Base-by-base conservation (phyloP, 202 grass and related monocot genomes). In the Brachypodium distachyon region DNA sequence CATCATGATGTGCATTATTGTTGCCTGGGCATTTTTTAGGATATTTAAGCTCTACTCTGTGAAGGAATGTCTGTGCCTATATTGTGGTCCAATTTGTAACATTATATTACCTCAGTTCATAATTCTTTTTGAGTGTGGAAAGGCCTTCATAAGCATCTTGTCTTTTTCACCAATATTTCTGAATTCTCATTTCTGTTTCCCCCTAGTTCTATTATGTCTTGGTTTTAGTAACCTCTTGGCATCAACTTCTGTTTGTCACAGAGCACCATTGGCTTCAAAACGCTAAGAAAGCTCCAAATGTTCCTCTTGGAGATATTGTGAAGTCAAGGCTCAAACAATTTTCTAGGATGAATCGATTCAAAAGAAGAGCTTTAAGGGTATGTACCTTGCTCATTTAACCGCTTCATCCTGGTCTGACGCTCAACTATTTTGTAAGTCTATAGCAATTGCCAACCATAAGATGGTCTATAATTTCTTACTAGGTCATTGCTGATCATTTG, bases 291-390 rank as follows among this genome's bases (percentile, higher is more conserved):
- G 96, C 96, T 79, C 83, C 96, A 76, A 99, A 99, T 81, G 89
- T 99, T 81, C 96, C 92, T 78, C 96, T 99, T 83, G 96, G 96
- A 64, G 96, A 99, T 85, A 91, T 99, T 65, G 96, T 99, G 39
- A 99, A 99, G 74, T 99, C 89, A 64, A 99, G 96, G 83, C 96
- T 99, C 56, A 99, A 99, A 87, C 96, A 99, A 74, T 99, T 99
- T 80, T 99, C 92, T 78, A 91, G 96, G 64, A 99, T 99, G 96
- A 99, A 99, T 78, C 82, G 96, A 87, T 99, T 99, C 80, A 99
- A 99, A 86, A 92, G 96, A 85, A 99, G 92, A 85, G 96, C 96
- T 66, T 81, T 99, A 77, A 90, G 96, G 81, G 96, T 96, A 43
- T 76, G 82, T 85, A 47, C 14, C 31, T 54, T 77, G 27, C 19